Evolutionary conservation across 768 basidiomycete genomes (phyloP).

Genomic region (Tremella mesenterica): DNA sequence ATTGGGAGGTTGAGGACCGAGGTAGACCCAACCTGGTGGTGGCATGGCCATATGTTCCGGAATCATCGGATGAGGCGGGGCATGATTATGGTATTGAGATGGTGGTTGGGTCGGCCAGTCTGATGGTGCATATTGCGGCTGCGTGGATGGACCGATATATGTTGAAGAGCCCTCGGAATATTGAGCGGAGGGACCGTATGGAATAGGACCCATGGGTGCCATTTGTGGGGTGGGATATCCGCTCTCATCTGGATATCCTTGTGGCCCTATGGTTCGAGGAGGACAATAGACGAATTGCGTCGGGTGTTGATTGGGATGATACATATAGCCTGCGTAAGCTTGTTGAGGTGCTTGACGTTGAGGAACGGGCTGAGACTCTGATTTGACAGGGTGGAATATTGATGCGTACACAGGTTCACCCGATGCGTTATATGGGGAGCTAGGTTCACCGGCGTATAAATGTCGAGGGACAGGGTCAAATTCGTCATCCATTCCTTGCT

Average conservation of each 20-base stretch:
- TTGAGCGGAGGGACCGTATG: background rate
- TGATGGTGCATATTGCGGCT: background rate
- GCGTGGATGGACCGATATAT: background rate
- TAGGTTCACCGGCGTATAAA: conserved; percentile 12
- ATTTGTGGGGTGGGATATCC: conserved; percentile 1
- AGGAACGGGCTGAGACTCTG: background rate
- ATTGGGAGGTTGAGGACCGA: background rate
- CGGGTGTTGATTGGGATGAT: background rate
- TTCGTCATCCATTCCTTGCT: conserved; percentile 16
- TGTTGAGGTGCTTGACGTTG: conserved; percentile 2
- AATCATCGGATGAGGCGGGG: conserved; percentile 5
- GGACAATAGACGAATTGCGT: background rate
- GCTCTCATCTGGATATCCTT: too few species aligned
- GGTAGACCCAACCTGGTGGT: background rate
- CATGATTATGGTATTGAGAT: too few species aligned
- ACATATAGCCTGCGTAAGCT: background rate
- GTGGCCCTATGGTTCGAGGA: too few species aligned
- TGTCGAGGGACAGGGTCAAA: conserved; percentile 29
- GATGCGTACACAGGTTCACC: conserved; percentile 29
- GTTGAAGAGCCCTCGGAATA: too few species aligned
- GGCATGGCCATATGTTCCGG: background rate
- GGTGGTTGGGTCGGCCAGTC: too few species aligned
- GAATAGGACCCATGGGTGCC: background rate
- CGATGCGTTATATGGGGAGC: background rate
- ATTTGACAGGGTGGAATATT: conserved; percentile 19